A percentile compares a stretch with the other conserved stretches of the same genome.
Conservation (phyloP, 2,329 filamentous ascomycete genomes). For the Teratosphaeria destructans region DNA sequence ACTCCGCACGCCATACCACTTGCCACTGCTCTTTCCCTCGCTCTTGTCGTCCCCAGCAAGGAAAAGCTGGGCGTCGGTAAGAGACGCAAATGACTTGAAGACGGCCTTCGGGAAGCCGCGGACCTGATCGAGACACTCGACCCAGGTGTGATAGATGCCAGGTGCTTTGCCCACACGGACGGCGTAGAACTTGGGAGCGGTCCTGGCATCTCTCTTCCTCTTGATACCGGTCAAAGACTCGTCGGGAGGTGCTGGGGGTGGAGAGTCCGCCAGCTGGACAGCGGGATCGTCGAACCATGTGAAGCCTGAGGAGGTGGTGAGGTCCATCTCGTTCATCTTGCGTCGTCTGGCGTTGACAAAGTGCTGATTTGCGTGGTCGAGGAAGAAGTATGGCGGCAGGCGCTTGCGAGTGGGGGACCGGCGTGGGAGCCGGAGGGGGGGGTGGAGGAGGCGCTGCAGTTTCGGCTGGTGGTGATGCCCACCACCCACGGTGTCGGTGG, state of each 20-base stretch:
- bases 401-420: not conserved
- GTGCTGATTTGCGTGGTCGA: not conserved
- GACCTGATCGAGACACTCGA: constrained; percentile 51
- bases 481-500: too few species aligned
- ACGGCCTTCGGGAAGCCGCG: constrained; percentile 45
- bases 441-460: not conserved
- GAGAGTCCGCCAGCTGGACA: constrained; percentile 3
- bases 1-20: constrained; percentile 51
- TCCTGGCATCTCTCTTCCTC: constrained; percentile 39
- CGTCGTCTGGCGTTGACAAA: not conserved
- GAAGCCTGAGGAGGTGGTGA: constrained; percentile 21
- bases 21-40: constrained; percentile 14
- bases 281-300: constrained; percentile 13
- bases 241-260: not conserved
- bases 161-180: constrained; percentile 50
- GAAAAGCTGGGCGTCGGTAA: constrained; percentile 70
- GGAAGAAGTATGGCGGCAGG: not conserved
- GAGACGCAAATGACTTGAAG: constrained; percentile 64
- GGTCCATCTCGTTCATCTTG: not conserved
- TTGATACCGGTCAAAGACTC: constrained; percentile 34
- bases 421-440: not conserved
- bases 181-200: constrained; percentile 49
- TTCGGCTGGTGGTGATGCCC: not conserved
- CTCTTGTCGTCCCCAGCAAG: constrained; percentile 42
- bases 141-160: constrained; percentile 54